Evolutionary conservation across 371 early-diverging fungal genomes (phyloP).

Genomic region (Homolaphlyctis polyrhiza): DNA sequence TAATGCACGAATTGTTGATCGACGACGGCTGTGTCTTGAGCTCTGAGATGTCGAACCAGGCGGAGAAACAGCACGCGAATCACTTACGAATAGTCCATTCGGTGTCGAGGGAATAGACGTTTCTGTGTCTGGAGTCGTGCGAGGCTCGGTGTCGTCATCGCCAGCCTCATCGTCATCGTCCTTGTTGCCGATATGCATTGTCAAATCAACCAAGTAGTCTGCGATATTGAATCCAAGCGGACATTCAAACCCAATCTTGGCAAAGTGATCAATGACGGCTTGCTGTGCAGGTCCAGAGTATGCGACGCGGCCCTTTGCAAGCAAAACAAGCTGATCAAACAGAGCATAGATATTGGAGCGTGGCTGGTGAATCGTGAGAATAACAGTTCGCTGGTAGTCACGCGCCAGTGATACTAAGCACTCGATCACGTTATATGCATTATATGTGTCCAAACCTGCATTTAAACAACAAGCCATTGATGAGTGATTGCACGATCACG

Average conservation of each 20-base stretch:
- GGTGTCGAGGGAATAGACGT: not conserved
- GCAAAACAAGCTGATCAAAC: conserved; percentile 85
- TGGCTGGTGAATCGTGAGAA: conserved; percentile 97
- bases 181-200: conserved; percentile 28
- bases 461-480: too few species aligned
- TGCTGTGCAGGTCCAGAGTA: conserved; percentile 62
- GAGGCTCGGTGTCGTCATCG: not conserved
- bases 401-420: conserved; percentile 78
- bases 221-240: conserved; percentile 92
- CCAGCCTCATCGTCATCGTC: not conserved
- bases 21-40: not conserved
- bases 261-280: conserved; percentile 25
- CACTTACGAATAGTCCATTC: too few species aligned
- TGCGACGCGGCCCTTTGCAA: conserved; percentile 75
- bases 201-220: conserved; percentile 64
- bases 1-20: not conserved
- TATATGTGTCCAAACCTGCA: conserved; percentile 67
- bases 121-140: not conserved
- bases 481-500: conserved; percentile 64
- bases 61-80: too few species aligned
- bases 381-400: conserved; percentile 83
- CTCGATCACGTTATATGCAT: conserved; percentile 91
- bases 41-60: too few species aligned
- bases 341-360: conserved; percentile 87
- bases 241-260: conserved; percentile 42